Percentiles rank a stretch among this genome's conserved stretches.
Evolutionary conservation across 805 yeast species (phyloP).

Genomic region (Diddensiella caesifluorescens): DNA sequence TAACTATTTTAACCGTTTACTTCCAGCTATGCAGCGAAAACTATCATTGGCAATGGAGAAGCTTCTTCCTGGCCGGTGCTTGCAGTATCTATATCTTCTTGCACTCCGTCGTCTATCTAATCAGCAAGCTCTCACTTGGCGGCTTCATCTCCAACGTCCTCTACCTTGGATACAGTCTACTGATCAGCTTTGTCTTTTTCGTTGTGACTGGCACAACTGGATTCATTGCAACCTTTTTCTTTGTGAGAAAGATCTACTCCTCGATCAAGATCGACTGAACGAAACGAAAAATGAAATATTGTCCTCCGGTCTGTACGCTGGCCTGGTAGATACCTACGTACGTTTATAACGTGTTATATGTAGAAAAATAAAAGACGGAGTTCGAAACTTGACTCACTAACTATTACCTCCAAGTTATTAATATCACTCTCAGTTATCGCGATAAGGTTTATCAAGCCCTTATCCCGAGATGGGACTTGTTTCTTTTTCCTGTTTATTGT

Average conservation of each 20-base stretch:
- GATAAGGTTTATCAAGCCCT: too few species aligned
- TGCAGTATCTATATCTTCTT: conserved; percentile 78
- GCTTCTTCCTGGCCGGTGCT: conserved; percentile 82
- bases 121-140: conserved; percentile 53
- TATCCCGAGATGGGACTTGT: too few species aligned
- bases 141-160: conserved; percentile 72
- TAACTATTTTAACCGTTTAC: conserved; percentile 75
- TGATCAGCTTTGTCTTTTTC: conserved; percentile 67
- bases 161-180: conserved; percentile 74
- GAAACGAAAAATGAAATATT: too few species aligned
- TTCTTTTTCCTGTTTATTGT: too few species aligned
- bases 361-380: too few species aligned
- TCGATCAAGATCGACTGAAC: conserved; percentile 77
- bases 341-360: too few species aligned
- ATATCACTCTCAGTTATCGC: too few species aligned
- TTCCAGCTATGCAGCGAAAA: conserved; percentile 84
- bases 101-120: conserved; percentile 60
- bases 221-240: conserved; percentile 63
- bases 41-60: conserved; percentile 97
- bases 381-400: too few species aligned
- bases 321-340: too few species aligned
- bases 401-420: too few species aligned
- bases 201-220: conserved; percentile 87
- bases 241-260: conserved; percentile 73
- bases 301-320: too few species aligned